Base-by-base conservation (phyloP, 108 stramenopile genomes). In the Bacterosira constricta region DNA sequence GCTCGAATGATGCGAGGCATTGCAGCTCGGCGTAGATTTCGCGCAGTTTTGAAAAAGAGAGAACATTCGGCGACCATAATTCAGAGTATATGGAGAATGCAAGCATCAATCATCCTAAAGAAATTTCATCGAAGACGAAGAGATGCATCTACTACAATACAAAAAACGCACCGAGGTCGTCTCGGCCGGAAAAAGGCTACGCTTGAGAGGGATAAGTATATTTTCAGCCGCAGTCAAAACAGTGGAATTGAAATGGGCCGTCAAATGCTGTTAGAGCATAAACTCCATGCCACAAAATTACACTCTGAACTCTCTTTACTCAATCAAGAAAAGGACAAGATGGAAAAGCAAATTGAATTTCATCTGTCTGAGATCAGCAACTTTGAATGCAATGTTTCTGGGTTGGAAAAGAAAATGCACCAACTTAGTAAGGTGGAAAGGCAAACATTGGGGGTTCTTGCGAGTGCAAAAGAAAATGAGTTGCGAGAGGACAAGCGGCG, bases 251-350 rank as follows among this genome's bases (percentile, higher is more conserved):
- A 94, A 66, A 77, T 94, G 35, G 95, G 93, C 15, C 85, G 95
- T 13, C 92, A 96, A 79, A 88, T 96, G 86, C 84, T 96, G 31
- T 75, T 91, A 23, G 93, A 96, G 71, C 95, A 96, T 83, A 92
- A 91, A 66, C 84, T 94, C 15, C 93, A 94, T 59, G 95, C 88
- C 15, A 93, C 93, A n/a, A 85, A 90, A 49, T 79, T 96, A 36
- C 92, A 96, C 61, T 80, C 76, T 23, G 95, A 96, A 61, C 73
- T 96, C 8, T 83, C 86, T 31, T 69, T 94, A 35, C 84, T 96
- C 6, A 87, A 85, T n/a, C 79, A 90, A 51, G 91, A 94, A 74
- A 96, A 93, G 66, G 79, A 87, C 10, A 85, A 73, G 35, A 66
- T 88, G 36, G 92, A 94, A 71, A 91, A 94, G 74, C 67, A 74